Conservation (phyloP, 176 grass and related monocot species). For the Rhipidocladum racemiflorum region DNA sequence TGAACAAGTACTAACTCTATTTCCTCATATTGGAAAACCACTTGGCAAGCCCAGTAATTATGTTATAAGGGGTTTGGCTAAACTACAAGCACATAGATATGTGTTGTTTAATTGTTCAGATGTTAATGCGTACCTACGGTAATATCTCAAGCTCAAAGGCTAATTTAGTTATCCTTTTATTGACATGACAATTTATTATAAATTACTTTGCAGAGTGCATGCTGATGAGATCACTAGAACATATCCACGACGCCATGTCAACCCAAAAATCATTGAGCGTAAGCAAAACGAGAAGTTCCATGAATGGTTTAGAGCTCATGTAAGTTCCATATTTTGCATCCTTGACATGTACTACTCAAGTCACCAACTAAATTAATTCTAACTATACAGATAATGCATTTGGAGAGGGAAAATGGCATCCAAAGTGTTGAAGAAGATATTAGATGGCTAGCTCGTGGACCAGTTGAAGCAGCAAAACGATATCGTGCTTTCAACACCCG, state of each 20-base stretch:
- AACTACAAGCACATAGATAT: constrained; percentile 28
- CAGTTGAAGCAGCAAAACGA: not conserved
- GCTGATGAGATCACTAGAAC: too few relatives aligned
- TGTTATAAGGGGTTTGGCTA: not conserved
- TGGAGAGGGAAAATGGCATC: not conserved
- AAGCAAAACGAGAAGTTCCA: constrained; percentile 10
- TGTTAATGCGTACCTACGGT: not conserved
- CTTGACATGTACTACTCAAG: not conserved
- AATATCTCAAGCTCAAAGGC: not conserved
- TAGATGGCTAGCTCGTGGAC: not conserved
- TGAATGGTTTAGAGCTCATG: constrained; percentile 20
- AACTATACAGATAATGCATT: not conserved
- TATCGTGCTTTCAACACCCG: not conserved
- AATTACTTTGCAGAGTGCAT: too few relatives aligned
- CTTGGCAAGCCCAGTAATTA: constrained; percentile 1
- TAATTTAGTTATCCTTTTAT: not conserved
- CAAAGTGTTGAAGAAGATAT: not conserved
- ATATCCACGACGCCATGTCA: too few relatives aligned
- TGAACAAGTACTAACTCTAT: not conserved
- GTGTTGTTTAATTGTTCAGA: constrained; percentile 23
- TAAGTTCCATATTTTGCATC: not conserved
- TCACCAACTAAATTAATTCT: not conserved
- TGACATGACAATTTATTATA: too few relatives aligned
- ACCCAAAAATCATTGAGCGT: not conserved
- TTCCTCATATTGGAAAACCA: not conserved